Evolutionary conservation across 805 yeast species (phyloP), one percentile per base, ranked within the genome.

Genomic region (Suhomyces tanzawaensis): DNA sequence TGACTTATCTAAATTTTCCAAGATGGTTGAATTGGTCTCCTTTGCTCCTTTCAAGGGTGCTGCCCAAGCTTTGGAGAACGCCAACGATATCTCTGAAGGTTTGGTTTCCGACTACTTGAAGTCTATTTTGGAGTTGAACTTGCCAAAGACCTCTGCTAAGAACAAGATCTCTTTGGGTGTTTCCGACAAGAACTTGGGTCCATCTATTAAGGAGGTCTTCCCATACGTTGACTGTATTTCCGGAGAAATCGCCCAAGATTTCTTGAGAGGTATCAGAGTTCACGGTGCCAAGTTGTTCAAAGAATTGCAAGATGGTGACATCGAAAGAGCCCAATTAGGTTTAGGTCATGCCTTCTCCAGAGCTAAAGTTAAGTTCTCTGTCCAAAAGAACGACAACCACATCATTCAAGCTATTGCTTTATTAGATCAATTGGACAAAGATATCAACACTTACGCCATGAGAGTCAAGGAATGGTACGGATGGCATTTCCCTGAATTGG

Each of bases 41-140:
- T 93, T 93, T 69, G 95, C 96, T 44, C 99, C 99, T 35, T 93
- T 93, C 78, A 90, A 93, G 69, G 97, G 97, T 57, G 99, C 99
- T 45, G 98, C 99, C 37, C 98, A 93, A 69, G 99, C 99, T 44
- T 79, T 93, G 58, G 98, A 91, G 69, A 93, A 93, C 62, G 97
- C 98, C 52, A 93, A 93, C 62, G 98, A 93, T 62, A 85, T 93
- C 53, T 86, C 96, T 49, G 99, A 93, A 71, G 99, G 99, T 58
- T 77, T 90, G 53, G 95, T 91, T 40, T 84, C 90, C 42, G 98
- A 93, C 54, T 86, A 85, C 69, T 78, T 93, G 69, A 88, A 87
- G 65, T 79, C 95, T 27, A 77, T 93, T 40, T 71, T 93, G 52
- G 98, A 91, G 69, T 72, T 89, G 60, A 91, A 90, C 73, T 69